Conservation (phyloP, 805 yeast genomes). For the Zygosaccharomyces bisporus region DNA sequence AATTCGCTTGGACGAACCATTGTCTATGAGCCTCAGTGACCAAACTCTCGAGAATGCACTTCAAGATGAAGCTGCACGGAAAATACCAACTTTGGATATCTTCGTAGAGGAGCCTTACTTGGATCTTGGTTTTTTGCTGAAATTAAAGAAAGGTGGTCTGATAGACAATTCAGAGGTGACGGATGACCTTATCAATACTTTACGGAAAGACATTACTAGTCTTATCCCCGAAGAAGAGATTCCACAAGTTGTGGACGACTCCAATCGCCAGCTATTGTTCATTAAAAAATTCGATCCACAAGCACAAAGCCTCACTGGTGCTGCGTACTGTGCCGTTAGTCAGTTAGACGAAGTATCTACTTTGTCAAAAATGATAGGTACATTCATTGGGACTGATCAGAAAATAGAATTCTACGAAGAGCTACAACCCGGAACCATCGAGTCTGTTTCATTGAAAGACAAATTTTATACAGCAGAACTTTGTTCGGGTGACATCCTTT, state of each 20-base stretch:
- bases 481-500: conserved; percentile 63
- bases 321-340: conserved; percentile 54
- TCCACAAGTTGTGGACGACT: conserved; percentile 15
- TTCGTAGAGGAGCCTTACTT: conserved; percentile 60
- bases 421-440: conserved; percentile 51
- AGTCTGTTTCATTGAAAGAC: conserved; percentile 37
- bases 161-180: conserved; percentile 14
- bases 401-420: conserved; percentile 55
- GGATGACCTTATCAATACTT: conserved; percentile 23
- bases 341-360: conserved; percentile 44
- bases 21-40: conserved; percentile 29
- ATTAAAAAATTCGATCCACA: conserved; percentile 64
- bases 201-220: conserved; percentile 19
- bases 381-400: conserved; percentile 39
- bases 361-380: conserved; percentile 41
- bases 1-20: conserved; percentile 51
- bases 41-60: conserved; percentile 52
- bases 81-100: conserved; percentile 46
- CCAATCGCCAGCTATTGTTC: conserved; percentile 37
- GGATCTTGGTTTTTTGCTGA: conserved; percentile 23
- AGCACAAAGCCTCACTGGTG: conserved; percentile 55
- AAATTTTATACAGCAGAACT: conserved; percentile 55
- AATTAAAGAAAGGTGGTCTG: conserved; percentile 17
- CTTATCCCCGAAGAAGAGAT: conserved; percentile 11
- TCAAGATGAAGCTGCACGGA: conserved; percentile 43